phyloP scores from a whole-genome alignment of 129 eudicot genomes.

The Flaveria robusta region DNA sequence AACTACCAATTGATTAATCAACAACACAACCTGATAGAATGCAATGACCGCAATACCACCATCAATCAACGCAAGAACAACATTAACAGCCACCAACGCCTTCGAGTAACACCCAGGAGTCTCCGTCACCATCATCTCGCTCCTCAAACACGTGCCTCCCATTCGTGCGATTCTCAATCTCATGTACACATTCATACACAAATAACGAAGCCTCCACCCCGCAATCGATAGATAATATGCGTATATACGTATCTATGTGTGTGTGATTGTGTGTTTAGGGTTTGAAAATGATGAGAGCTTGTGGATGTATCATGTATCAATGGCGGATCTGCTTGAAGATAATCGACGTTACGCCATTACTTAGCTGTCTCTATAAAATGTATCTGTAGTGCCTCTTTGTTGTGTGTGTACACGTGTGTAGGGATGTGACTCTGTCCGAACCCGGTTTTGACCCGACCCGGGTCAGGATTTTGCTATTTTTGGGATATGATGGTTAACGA shows the following conservation, averaged over 20 bases:
- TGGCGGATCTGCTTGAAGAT: slow-evolving; percentile 42
- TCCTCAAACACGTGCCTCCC: slow-evolving; percentile 33
- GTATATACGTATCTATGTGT: background rate
- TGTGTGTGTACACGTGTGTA: slow-evolving; percentile 29
- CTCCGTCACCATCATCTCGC: slow-evolving; percentile 49
- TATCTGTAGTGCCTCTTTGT: background rate
- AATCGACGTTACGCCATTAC: background rate
- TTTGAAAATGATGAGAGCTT: slow-evolving; percentile 16
- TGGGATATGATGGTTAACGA: background rate
- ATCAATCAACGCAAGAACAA: slow-evolving; percentile 67
- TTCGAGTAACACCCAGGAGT: slow-evolving; percentile 57
- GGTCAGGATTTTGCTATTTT: background rate
- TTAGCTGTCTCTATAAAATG: slow-evolving; percentile 27
- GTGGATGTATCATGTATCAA: slow-evolving; percentile 29
- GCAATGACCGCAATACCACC: slow-evolving; percentile 65
- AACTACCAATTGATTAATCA: background rate
- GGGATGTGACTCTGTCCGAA: slow-evolving; percentile 29
- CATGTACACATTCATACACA: slow-evolving; percentile 9
- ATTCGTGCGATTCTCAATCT: background rate
- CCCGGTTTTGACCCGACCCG: slow-evolving; percentile 1
- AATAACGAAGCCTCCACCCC: background rate
- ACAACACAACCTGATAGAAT: slow-evolving; percentile 59
- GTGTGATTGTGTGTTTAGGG: background rate
- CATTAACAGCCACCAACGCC: slow-evolving; percentile 52
- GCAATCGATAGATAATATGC: background rate